These are phyloP conservation scores for Closterium sp. DNA, from an alignment of 139 green algal species.

Conservation along the genomic window DNA sequence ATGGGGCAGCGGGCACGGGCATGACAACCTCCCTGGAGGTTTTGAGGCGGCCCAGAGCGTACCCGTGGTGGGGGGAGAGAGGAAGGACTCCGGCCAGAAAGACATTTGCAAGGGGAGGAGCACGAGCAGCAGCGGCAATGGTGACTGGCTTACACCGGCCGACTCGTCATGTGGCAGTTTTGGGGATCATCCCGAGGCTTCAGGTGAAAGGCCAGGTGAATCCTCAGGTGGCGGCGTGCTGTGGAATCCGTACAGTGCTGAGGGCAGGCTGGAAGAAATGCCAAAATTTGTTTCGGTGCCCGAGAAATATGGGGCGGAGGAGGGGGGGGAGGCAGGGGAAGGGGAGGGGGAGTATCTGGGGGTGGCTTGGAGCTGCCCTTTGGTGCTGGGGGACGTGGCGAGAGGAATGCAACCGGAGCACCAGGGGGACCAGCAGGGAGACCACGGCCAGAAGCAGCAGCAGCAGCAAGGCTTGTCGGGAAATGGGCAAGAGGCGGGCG, in stretches of 20 bases:
- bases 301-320: not conserved
- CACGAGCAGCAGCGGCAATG: not conserved
- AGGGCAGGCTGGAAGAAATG: not conserved
- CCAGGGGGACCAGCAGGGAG: too few relatives aligned
- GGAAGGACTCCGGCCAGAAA: too few relatives aligned
- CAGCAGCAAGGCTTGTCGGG: too few relatives aligned
- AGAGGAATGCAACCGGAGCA: not conserved
- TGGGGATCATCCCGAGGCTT: not conserved
- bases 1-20: not conserved
- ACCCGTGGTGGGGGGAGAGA: not conserved
- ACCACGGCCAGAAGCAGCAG: too few relatives aligned
- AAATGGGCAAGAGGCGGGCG: too few relatives aligned
- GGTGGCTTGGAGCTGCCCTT: not conserved
- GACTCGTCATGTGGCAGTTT: too few relatives aligned
- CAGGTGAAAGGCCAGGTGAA: not conserved
- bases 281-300: not conserved
- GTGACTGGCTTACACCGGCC: too few relatives aligned
- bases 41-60: not conserved
- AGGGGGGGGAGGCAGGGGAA: too few relatives aligned
- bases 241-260: not conserved
- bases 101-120: not conserved
- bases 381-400: not conserved
- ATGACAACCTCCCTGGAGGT: not conserved
- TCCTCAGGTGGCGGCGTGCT: not conserved
- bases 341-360: not conserved